phyloP scores from a whole-genome alignment of 768 basidiomycete genomes.

The Lentinula aciculospora region DNA sequence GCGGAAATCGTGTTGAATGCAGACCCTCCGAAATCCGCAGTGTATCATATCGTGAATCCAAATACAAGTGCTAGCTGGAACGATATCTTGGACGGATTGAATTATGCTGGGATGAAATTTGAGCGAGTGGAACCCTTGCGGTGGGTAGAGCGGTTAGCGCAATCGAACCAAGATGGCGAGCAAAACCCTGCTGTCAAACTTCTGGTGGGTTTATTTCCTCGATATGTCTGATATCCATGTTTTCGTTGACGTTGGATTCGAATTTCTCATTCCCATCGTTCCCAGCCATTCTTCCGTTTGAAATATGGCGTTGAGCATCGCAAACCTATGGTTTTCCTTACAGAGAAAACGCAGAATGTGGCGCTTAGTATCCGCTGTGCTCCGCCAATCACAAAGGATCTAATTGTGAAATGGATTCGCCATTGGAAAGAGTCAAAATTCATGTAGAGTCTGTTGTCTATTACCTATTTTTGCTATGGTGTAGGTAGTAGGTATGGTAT shows the following conservation, averaged over 20 bases:
- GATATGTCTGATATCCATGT: background rate
- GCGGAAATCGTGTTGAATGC: conserved; percentile 30
- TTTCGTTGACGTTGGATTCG: background rate
- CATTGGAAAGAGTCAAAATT: conserved; percentile 38
- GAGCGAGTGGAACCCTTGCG: conserved; percentile 26
- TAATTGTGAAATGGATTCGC: conserved; percentile 36
- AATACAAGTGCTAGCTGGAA: conserved; percentile 28
- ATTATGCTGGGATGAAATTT: conserved; percentile 30
- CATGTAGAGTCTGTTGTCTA: conserved; percentile 7
- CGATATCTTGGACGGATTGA: conserved; percentile 32
- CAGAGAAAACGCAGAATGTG: conserved; percentile 23
- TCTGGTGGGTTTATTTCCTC: conserved; percentile 20
- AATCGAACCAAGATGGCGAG: conserved; percentile 27
- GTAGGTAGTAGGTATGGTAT: too few relatives aligned
- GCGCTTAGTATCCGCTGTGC: conserved; percentile 25
- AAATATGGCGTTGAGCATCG: conserved; percentile 17
- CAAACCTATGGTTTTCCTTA: conserved; percentile 28
- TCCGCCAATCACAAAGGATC: conserved; percentile 21
- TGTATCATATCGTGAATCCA: conserved; percentile 35
- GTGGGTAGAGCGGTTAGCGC: conserved; percentile 32
- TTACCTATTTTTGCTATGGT: too few relatives aligned
- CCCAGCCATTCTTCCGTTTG: conserved; percentile 28
- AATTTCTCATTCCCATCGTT: too few relatives aligned
- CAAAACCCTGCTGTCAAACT: conserved; percentile 40
- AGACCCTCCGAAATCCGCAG: conserved; percentile 12